A percentile compares a stretch with the other conserved stretches of the same genome.
Conservation (phyloP, 805 yeast genomes). For the Saccharomycopsis fermentans region DNA sequence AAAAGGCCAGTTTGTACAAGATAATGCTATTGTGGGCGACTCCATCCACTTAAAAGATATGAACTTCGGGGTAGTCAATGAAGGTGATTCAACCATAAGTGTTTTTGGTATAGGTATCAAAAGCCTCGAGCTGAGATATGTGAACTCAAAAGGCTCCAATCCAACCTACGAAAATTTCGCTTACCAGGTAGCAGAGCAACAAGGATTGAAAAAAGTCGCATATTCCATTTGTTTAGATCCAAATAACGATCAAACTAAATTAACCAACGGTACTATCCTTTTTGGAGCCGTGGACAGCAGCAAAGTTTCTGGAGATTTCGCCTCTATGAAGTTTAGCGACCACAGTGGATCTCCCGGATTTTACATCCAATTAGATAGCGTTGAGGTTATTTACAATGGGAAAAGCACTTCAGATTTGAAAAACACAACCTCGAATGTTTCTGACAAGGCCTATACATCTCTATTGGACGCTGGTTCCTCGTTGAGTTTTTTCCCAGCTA, state of each 20-base stretch:
- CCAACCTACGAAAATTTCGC: constrained; percentile 56
- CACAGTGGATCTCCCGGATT: constrained; percentile 8
- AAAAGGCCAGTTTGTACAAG: constrained; percentile 52
- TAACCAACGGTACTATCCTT: constrained; percentile 37
- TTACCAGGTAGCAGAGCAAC: constrained; percentile 43
- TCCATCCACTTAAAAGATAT: constrained; percentile 34
- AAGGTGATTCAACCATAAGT: constrained; percentile 53
- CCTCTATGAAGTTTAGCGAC: constrained; percentile 33
- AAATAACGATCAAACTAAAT: constrained; percentile 21
- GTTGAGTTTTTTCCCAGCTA: constrained; percentile 4
- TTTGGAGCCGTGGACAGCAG: constrained; percentile 67
- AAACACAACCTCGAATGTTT: not conserved
- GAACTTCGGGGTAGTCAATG: constrained; percentile 66
- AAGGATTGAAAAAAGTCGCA: constrained; percentile 42
- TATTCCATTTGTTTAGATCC: constrained; percentile 55
- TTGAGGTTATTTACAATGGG: constrained; percentile 3
- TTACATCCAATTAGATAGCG: constrained; percentile 2
- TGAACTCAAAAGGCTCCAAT: not conserved
- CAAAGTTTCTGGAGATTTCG: constrained; percentile 44
- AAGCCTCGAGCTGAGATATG: constrained; percentile 53
- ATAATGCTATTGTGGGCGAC: constrained; percentile 44
- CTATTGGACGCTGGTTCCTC: constrained; percentile 15
- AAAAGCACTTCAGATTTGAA: not conserved
- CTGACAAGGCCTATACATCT: constrained; percentile 1
- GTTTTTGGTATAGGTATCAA: constrained; percentile 67